Conservation (phyloP, 2,329 filamentous ascomycete genomes). For the Epichloe sp. region DNA sequence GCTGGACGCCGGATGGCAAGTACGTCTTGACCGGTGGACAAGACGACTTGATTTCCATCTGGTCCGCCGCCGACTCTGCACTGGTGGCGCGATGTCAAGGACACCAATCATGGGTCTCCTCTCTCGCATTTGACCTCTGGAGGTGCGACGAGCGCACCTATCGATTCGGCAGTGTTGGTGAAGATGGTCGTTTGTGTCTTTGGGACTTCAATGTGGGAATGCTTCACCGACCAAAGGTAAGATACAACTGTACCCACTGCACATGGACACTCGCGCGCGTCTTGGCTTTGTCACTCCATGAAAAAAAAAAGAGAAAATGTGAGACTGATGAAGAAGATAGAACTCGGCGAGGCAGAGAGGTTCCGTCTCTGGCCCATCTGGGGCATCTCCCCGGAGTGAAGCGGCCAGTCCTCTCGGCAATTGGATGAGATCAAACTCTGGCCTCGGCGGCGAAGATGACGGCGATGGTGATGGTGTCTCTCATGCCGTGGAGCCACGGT, state of each 20-base stretch:
- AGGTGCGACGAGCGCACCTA: slow-evolving; percentile 92
- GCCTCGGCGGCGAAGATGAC: slow-evolving; percentile 41
- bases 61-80: slow-evolving; percentile 71
- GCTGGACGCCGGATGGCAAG: slow-evolving; percentile 94
- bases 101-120: slow-evolving; percentile 90
- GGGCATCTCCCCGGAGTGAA: slow-evolving; percentile 39
- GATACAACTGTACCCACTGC: neutral
- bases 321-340: slow-evolving; percentile 2
- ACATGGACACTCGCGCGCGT: neutral
- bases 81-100: slow-evolving; percentile 89
- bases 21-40: slow-evolving; percentile 93
- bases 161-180: slow-evolving; percentile 88
- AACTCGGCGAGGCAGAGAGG: slow-evolving; percentile 28
- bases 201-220: slow-evolving; percentile 99
- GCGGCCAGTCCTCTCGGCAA: slow-evolving; percentile 45
- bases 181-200: slow-evolving; percentile 77
- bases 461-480: slow-evolving; percentile 41
- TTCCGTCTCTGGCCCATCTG: slow-evolving; percentile 38
- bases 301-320: neutral
- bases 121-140: slow-evolving; percentile 93
- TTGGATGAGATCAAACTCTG: slow-evolving; percentile 59
- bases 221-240: slow-evolving; percentile 69
- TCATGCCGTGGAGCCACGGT: slow-evolving; percentile 75
- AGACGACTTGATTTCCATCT: slow-evolving; percentile 92
- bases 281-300: neutral